A percentile compares a stretch with the other conserved stretches of the same genome.
Conservation (phyloP, 208 protist genomes). For the Kentomonas sorsogonicus region DNA sequence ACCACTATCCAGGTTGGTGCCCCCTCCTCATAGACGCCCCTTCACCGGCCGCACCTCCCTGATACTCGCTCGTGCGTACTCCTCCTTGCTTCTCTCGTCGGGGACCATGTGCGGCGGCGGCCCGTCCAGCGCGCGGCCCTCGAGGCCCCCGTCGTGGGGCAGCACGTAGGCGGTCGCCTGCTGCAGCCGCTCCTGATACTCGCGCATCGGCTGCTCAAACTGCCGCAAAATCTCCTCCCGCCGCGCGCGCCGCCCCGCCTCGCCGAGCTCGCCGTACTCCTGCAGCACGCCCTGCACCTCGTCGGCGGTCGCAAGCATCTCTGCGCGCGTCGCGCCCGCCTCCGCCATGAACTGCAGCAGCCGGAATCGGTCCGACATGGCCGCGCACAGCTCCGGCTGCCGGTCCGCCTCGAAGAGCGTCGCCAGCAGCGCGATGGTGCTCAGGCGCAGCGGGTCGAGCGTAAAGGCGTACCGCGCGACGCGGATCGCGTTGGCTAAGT, state of each 20-base stretch:
- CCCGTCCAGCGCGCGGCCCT: too few relatives aligned
- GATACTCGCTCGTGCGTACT: too few relatives aligned
- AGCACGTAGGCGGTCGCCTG: conserved; percentile 2
- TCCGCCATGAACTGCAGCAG: conserved; percentile 58
- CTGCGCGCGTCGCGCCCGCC: conserved; percentile 38
- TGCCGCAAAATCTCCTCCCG: conserved; percentile 25
- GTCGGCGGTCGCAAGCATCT: conserved; percentile 40
- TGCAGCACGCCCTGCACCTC: conserved; percentile 32
- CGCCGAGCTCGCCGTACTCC: conserved; percentile 30
- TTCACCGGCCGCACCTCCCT: too few relatives aligned
- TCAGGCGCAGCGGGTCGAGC: conserved; percentile 52
- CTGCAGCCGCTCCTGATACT: conserved; percentile 17
- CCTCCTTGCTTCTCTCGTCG: too few relatives aligned
- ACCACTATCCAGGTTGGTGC: too few relatives aligned
- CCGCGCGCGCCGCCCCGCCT: conserved; percentile 18
- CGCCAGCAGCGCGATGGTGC: conserved; percentile 46
- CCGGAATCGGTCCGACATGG: conserved; percentile 76
- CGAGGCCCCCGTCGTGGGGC: neutral
- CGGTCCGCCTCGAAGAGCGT: conserved; percentile 69
- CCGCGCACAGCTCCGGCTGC: conserved; percentile 38
- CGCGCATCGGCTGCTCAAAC: conserved; percentile 21
- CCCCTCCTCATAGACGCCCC: too few relatives aligned
- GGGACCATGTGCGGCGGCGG: too few relatives aligned
- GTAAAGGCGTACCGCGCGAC: conserved; percentile 57
- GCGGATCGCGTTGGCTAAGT: conserved; percentile 49